Percentiles rank a stretch among this genome's conserved stretches.
Conservation (phyloP, 73 alveolate species). For the Tetrahymena borealis region DNA sequence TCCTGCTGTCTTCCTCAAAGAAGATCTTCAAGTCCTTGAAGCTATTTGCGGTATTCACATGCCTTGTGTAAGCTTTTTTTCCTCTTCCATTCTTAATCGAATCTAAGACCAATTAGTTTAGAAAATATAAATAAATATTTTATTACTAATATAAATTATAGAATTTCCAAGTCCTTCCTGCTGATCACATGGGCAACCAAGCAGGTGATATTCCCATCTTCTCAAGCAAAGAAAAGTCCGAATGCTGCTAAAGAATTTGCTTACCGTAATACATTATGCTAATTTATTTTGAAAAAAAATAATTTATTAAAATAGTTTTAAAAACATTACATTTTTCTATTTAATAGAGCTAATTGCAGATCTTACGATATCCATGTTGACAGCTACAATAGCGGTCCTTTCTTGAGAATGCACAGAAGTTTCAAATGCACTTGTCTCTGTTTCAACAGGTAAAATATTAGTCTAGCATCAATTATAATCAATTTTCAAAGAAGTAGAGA, state of each 20-base stretch:
- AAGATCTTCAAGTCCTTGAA: neutral
- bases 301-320: too few species aligned
- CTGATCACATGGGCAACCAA: neutral
- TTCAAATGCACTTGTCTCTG: constrained; percentile 11
- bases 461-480: neutral
- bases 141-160: neutral
- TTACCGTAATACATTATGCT: neutral
- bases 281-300: too few species aligned
- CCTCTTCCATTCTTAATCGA: neutral
- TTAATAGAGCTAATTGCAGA: constrained; percentile 9
- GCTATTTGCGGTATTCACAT: neutral
- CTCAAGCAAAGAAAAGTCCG: neutral
- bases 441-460: neutral
- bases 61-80: neutral
- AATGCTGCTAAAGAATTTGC: constrained; percentile 9
- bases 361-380: neutral
- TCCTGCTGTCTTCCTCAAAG: neutral
- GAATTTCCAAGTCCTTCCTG: constrained; percentile 1
- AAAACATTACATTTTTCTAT: too few species aligned
- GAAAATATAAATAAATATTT: too few species aligned
- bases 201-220: constrained; percentile 4
- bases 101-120: too few species aligned
- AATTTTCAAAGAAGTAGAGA: neutral
- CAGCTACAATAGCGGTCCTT: neutral
- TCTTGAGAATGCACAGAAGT: neutral